phyloP scores from a whole-genome alignment of 2,329 filamentous ascomycete genomes.

The Aureobasidium melanogenum region DNA sequence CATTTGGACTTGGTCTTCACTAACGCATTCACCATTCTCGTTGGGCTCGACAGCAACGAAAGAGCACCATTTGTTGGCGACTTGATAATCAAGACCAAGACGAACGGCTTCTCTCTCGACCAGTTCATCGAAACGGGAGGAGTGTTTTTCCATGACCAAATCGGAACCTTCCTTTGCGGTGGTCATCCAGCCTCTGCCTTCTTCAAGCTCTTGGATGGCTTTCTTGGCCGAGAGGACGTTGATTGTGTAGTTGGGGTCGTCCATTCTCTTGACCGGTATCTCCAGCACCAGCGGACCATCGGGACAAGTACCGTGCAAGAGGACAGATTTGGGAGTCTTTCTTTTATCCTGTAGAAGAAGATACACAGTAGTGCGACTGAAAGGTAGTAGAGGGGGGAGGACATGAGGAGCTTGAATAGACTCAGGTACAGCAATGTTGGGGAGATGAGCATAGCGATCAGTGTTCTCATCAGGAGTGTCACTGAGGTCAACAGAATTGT shows the following conservation, averaged over 20 bases:
- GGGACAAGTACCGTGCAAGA: conserved; percentile 48
- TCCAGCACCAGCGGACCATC: conserved; percentile 54
- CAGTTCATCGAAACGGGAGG: conserved; percentile 48
- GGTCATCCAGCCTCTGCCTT: conserved; percentile 56
- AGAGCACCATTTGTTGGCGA: conserved; percentile 61
- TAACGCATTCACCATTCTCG: not conserved
- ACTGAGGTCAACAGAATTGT: conserved; percentile 36
- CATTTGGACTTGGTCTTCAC: too few species aligned
- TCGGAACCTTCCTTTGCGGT: conserved; percentile 18
- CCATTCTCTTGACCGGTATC: conserved; percentile 50
- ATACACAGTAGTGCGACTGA: conserved; percentile 57
- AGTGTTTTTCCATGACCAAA: conserved; percentile 36
- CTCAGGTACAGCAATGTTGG: conserved; percentile 43
- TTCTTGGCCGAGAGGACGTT: conserved; percentile 64
- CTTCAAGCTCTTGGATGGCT: conserved; percentile 59
- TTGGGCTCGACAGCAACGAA: conserved; percentile 58
- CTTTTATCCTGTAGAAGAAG: conserved; percentile 44
- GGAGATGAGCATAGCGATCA: conserved; percentile 43
- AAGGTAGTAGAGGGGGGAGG: conserved; percentile 59
- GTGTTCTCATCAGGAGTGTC: conserved; percentile 27
- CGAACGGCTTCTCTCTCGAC: conserved; percentile 58
- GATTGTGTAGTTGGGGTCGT: conserved; percentile 44
- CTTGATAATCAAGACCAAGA: conserved; percentile 56
- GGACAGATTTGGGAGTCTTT: conserved; percentile 42
- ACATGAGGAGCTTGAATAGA: conserved; percentile 55